Evolutionary conservation across 768 basidiomycete genomes (phyloP).

Genomic region (Pisolithus sp.): DNA sequence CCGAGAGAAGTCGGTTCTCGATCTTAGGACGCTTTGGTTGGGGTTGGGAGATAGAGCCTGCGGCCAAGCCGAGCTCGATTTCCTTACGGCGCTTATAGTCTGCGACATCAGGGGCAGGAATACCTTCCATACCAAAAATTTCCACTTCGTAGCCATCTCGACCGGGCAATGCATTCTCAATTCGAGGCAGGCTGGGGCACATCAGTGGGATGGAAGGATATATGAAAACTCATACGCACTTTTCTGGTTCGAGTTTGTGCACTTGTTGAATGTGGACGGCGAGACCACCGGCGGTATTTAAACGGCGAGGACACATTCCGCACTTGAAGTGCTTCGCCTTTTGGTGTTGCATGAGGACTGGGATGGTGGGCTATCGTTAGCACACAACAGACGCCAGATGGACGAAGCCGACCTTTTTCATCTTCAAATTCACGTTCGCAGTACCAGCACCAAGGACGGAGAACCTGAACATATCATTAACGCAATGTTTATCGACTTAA

Average conservation of each 20-base stretch:
- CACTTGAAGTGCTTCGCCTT: slow-evolving; percentile 99
- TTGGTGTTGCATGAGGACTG: slow-evolving; percentile 98
- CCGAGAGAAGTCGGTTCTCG: slow-evolving; percentile 69
- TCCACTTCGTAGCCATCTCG: slow-evolving; percentile 98
- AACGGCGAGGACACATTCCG: slow-evolving; percentile 85
- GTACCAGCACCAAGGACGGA: slow-evolving; percentile 98
- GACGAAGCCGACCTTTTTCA: slow-evolving; percentile 73
- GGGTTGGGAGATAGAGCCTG: slow-evolving; percentile 76
- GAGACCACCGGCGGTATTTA: slow-evolving; percentile 96
- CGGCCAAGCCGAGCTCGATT: slow-evolving; percentile 81
- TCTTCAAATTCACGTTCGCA: slow-evolving; percentile 99
- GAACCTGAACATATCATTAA: slow-evolving; percentile 41
- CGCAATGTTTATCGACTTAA: not conserved
- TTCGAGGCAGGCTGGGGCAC: slow-evolving; percentile 62
- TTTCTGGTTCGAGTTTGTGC: slow-evolving; percentile 96
- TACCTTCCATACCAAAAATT: slow-evolving; percentile 99
- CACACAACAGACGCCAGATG: not conserved
- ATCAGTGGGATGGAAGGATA: slow-evolving; percentile 5
- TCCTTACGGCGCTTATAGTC: slow-evolving; percentile 96
- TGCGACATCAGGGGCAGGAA: slow-evolving; percentile 87
- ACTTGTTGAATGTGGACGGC: slow-evolving; percentile 99
- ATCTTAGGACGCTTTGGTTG: slow-evolving; percentile 76
- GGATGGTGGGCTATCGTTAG: not conserved
- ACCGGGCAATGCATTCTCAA: slow-evolving; percentile 93
- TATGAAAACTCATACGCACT: slow-evolving; percentile 22